A percentile compares a stretch with the other conserved stretches of the same genome.
phyloP scores from a whole-genome alignment of 176 grass and related monocot genomes.

The Hordeum vulgare region MorexV3_pseudomolecules_assembly NC_058518.1:139119965-139120464 shows the following conservation, averaged over 20 bases:
- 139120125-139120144: background rate
- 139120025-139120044: constrained; percentile 4
- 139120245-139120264: background rate
- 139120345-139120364: constrained; percentile 6
- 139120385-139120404: constrained; percentile 17
- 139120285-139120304: constrained; percentile 8
- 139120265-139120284: background rate
- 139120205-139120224: background rate
- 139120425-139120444: constrained; percentile 27
- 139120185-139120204: background rate
- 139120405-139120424: constrained; percentile 24
- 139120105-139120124: background rate
- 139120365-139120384: constrained; percentile 18
- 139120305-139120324: background rate
- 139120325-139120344: background rate
- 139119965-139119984: background rate
- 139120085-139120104: background rate
- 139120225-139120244: background rate
- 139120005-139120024: constrained; percentile 19
- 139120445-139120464: constrained; percentile 30
- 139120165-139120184: background rate
- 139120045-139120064: constrained; percentile 6
- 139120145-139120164: constrained; percentile 5
- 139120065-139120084: background rate
- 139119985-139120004: constrained; percentile 8